Evolutionary conservation across 768 basidiomycete genomes (phyloP), one percentile per base, ranked within the genome.

Genomic region (Serendipita vermifera): DNA sequence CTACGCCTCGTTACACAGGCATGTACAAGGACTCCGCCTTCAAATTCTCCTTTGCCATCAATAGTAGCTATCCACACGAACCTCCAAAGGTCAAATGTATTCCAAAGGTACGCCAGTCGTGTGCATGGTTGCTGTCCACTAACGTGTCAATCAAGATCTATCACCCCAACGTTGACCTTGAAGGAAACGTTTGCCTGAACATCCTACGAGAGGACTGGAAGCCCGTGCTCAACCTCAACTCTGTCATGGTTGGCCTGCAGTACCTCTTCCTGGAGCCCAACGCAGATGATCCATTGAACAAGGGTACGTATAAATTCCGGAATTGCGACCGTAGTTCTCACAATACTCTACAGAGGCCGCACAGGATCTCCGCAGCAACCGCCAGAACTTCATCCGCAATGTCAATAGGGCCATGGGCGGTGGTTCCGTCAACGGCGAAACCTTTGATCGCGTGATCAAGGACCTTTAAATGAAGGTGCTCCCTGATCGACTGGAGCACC

Each of bases 171-270:
- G 85, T 99, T 54, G 96, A 99, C 69, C 78, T 96, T 33, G 91
- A 97, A 67, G 96, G 96, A 40, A 98, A 98, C 63, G 94, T 99
- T 41, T 99, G 96, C 74, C 70, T 99, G 63, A 98, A 98, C 71
- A 97, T 98, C 67, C 78, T 98, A 58, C 82, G 96, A 67, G 96
- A 99, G 74, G 96, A 99, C 72, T 99, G 96, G 96, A 99, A 99
- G 66, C 96, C 96, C 3, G 96, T 99, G 2, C 75, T 99, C 39
- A 98, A 97, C 70, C 76, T 99, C 54, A 97, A 92, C 68, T 89
- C 93, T 29, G 90, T 99, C 61, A 94, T 98, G 90, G 89, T 98
- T 58, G 96, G 96, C 33, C 70, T 99, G 57, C 96, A 99, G 69
- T 99, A 97, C 66, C 79, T 99, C 54, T 99, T 99, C 77, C 75